These are phyloP conservation scores for Rhizopogon vulgaris DNA, from an alignment of 768 basidiomycete species.

Conservation along the genomic window DNA sequence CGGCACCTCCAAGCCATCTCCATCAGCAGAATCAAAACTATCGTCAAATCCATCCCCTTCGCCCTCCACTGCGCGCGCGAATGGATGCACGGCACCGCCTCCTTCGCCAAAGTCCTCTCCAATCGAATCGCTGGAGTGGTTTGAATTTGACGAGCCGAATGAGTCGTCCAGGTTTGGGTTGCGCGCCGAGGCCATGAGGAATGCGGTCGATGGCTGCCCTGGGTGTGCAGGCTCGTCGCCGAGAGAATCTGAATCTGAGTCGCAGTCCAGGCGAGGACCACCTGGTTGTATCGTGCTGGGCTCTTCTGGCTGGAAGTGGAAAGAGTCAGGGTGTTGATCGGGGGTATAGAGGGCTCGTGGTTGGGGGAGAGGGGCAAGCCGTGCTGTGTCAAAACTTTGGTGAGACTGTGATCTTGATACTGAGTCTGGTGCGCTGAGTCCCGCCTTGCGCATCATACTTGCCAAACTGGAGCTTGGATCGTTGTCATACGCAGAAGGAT, in stretches of 20 bases:
- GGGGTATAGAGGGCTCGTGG: slow-evolving; percentile 16
- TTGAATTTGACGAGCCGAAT: slow-evolving; percentile 46
- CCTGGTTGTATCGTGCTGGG: slow-evolving; percentile 12
- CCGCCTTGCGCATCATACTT: slow-evolving; percentile 63
- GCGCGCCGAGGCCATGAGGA: slow-evolving; percentile 53
- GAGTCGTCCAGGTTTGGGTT: slow-evolving; percentile 27
- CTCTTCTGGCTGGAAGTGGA: slow-evolving; percentile 21
- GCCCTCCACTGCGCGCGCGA: slow-evolving; percentile 35
- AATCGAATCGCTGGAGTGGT: slow-evolving; percentile 54
- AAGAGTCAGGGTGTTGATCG: slow-evolving; percentile 16
- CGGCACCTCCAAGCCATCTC: slow-evolving; percentile 21
- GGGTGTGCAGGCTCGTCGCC: slow-evolving; percentile 49
- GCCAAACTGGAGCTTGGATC: slow-evolving; percentile 56
- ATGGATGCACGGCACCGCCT: slow-evolving; percentile 49
- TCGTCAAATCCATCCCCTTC: slow-evolving; percentile 44
- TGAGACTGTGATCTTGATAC: slow-evolving; percentile 8
- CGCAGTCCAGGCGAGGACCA: slow-evolving; percentile 27
- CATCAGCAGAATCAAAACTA: slow-evolving; percentile 44
- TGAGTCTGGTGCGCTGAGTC: slow-evolving; percentile 34
- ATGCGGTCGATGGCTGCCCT: slow-evolving; percentile 64
- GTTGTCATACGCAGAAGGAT: slow-evolving; percentile 31
- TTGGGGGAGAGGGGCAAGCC: not conserved
- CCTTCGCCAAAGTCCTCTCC: slow-evolving; percentile 31
- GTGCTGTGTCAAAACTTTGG: not conserved
- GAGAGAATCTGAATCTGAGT: slow-evolving; percentile 58